A percentile compares a stretch with the other conserved stretches of the same genome.
Evolutionary conservation across 2,329 filamentous ascomycete species (phyloP).

Genomic region (Colletotrichum sp.): DNA sequence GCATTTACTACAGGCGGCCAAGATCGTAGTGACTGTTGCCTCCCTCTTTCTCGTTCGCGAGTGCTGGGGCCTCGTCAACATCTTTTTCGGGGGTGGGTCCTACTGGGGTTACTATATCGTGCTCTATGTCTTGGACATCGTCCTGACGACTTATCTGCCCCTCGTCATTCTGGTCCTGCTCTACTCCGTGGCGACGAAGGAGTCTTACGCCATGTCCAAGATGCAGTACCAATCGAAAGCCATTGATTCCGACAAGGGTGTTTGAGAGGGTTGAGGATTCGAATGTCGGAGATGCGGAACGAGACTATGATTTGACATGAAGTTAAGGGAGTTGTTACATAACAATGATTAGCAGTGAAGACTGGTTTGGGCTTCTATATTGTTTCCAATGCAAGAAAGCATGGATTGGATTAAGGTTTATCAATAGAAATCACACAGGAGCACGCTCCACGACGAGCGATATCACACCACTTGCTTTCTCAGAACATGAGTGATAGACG

Average conservation of each 20-base stretch:
- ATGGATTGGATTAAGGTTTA: neutral
- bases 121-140: neutral
- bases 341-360: neutral
- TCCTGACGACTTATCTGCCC: neutral
- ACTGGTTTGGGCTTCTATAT: neutral
- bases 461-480: neutral
- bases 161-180: neutral
- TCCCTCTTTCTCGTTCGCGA: neutral
- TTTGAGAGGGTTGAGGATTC: neutral
- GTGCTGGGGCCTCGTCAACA: neutral
- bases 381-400: neutral
- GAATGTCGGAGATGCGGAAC: fast-evolving
- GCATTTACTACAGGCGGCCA: neutral
- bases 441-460: neutral
- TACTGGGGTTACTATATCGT: too few relatives aligned
- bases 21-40: neutral
- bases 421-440: too few relatives aligned
- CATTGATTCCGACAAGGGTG: neutral
- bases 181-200: neutral
- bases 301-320: neutral
- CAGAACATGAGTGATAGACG: neutral
- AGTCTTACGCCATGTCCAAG: neutral
- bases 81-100: neutral
- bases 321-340: neutral
- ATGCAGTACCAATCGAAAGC: neutral